Conservation (phyloP, 805 yeast species). For the Saturnispora sanitii region DNA sequence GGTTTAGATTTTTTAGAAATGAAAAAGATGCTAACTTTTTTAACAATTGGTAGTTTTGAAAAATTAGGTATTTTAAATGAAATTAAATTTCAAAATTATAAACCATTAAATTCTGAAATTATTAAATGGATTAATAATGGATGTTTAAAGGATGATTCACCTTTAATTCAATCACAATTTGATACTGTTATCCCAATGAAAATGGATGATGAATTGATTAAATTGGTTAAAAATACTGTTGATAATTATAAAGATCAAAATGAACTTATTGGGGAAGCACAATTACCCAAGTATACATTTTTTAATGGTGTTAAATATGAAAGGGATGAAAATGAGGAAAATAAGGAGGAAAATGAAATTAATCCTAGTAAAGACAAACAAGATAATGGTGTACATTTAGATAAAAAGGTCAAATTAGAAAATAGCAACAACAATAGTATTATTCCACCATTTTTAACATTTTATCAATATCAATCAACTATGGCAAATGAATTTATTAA, state of each 20-base stretch:
- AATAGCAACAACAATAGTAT: background rate
- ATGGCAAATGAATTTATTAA: slow-evolving; percentile 31
- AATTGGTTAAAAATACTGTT: slow-evolving; percentile 6
- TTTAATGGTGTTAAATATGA: background rate
- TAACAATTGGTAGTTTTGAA: slow-evolving; percentile 16
- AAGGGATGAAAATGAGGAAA: background rate
- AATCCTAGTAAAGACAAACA: background rate
- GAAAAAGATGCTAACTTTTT: slow-evolving; percentile 14
- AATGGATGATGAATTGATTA: slow-evolving; percentile 10
- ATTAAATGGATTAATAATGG: slow-evolving; percentile 23
- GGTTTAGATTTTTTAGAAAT: slow-evolving; percentile 10
- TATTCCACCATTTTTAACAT: slow-evolving; percentile 11
- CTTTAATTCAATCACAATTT: slow-evolving; percentile 14
- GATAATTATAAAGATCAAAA: slow-evolving; percentile 10
- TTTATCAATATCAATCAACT: slow-evolving; percentile 25
- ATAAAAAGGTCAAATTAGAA: too few relatives aligned
- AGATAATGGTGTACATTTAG: background rate
- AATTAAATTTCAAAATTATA: slow-evolving; percentile 12
- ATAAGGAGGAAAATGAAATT: background rate
- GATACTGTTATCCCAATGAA: slow-evolving; percentile 9
- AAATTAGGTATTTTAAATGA: slow-evolving; percentile 6
- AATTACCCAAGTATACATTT: slow-evolving; percentile 17
- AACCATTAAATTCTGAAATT: slow-evolving; percentile 14
- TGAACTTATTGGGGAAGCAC: slow-evolving; percentile 29
- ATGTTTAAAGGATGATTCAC: slow-evolving; percentile 14